phyloP scores from a whole-genome alignment of 192 early-diverging fungal genomes.

The Umbelopsis ramanniana region DNA sequence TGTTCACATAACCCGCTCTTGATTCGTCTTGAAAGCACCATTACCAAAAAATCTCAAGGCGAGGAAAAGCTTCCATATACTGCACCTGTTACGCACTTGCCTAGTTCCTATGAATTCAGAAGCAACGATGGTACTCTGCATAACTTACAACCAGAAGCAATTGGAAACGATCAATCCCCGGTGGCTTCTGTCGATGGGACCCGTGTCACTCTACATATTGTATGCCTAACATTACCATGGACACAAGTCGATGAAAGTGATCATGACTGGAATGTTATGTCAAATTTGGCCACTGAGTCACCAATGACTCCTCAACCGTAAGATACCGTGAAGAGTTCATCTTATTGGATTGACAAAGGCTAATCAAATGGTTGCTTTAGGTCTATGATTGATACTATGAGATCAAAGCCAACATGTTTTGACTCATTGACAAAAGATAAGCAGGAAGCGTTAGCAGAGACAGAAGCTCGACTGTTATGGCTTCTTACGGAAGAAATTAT shows the following conservation, averaged over 20 bases:
- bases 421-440: constrained; percentile 47
- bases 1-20: constrained; percentile 75
- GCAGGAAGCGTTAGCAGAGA: constrained; percentile 61
- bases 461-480: constrained; percentile 58
- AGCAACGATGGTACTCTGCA: constrained; percentile 33
- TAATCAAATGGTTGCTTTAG: neutral
- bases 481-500: constrained; percentile 80
- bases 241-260: constrained; percentile 47
- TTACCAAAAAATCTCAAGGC: constrained; percentile 52
- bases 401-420: constrained; percentile 39
- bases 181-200: constrained; percentile 73
- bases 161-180: constrained; percentile 66
- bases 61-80: constrained; percentile 45
- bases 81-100: constrained; percentile 63
- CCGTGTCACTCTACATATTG: constrained; percentile 65
- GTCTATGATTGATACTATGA: constrained; percentile 42
- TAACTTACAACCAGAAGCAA: constrained; percentile 62
- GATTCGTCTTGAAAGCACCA: constrained; percentile 67
- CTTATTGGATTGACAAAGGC: neutral
- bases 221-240: constrained; percentile 66
- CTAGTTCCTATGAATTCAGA: constrained; percentile 62
- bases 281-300: constrained; percentile 2
- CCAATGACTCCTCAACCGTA: constrained; percentile 26
- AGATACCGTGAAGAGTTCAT: neutral
- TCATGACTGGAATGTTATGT: constrained; percentile 21